Base-by-base conservation (phyloP, 352 stramenopile species). In the Phytophthora citrophthora region DNA sequence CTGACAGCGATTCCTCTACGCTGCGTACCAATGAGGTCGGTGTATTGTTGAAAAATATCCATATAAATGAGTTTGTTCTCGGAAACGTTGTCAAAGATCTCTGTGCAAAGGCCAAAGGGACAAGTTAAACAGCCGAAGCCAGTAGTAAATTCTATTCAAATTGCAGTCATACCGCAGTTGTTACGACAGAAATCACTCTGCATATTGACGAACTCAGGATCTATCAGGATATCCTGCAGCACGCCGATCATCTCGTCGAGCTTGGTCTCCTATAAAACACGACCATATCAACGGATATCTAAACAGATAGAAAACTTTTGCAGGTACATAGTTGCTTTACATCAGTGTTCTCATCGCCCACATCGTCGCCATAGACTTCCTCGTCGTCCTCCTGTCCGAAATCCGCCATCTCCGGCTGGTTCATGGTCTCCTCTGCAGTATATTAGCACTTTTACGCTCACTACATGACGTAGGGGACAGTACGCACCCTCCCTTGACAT, bases 31-130 rank as follows among this genome's bases (percentile, higher is more conserved):
- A 94, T 95, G 39, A 95, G 74, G 13, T 74, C 71, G 11, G 81
- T 87, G 67, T 95, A 94, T 48, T 93, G 77, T 49, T 81, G 67
- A 60, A 91, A 92, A 43, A 94, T 84, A 50, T 83, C 74, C 40
- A 87, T 94, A 67, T 94, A 94, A 64, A 87, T 80, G 7, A 94
- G 66, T 23, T 94, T 95, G 68, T 95, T 94, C 68, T 95, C 84
- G 0, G 79, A 89, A 47, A 86, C 76, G 49, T 94, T 83, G 49
- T 95, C 84, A 52, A 94, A 94, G 16, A 91, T 82, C 74, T 94
- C 86, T 94, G 31, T 27, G 45, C 15, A 31, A 15, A 36, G 5
- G n/a, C n/a, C n/a, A n/a, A n/a, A n/a, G n/a, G n/a, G 24, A 23
- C 11, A 39, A 52, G 40, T 7, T 54, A 8, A 23, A 13, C 6